Evolutionary conservation across 2,329 filamentous ascomycete genomes (phyloP).

Genomic region (Dactylella cylindrospora): DNA sequence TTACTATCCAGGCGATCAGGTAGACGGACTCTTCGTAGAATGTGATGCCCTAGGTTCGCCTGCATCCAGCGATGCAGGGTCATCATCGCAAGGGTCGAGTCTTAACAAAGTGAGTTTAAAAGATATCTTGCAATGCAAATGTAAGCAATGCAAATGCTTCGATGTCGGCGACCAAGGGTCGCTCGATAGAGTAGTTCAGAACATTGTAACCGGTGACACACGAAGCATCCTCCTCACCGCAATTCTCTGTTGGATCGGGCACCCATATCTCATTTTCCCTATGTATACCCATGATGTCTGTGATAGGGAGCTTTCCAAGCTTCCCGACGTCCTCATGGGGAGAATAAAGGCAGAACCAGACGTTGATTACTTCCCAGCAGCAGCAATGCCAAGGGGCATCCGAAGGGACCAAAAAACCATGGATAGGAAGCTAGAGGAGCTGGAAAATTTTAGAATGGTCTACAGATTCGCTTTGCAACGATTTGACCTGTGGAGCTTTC

Average conservation of each 20-base stretch:
- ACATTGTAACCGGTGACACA: not conserved
- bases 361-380: not conserved
- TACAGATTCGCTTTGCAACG: not conserved
- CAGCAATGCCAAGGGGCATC: not conserved
- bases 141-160: not conserved
- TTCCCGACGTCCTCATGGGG: not conserved
- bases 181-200: not conserved
- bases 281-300: not conserved
- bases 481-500: not conserved
- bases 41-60: too few species aligned
- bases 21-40: not conserved
- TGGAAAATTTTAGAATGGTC: not conserved
- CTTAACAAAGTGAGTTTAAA: not conserved
- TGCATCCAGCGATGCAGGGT: too few species aligned
- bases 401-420: too few species aligned
- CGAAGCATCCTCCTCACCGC: not conserved
- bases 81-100: not conserved
- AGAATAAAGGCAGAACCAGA: not conserved
- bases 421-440: not conserved
- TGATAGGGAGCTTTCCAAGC: not conserved
- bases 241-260: conserved; percentile 1
- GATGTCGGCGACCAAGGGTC: not conserved
- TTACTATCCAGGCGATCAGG: not conserved
- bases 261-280: not conserved
- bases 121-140: not conserved